Percentiles rank a stretch among this genome's conserved stretches.
Evolutionary conservation across 2,329 filamentous ascomycete genomes (phyloP).

Genomic region (Phoma sp.): DNA sequence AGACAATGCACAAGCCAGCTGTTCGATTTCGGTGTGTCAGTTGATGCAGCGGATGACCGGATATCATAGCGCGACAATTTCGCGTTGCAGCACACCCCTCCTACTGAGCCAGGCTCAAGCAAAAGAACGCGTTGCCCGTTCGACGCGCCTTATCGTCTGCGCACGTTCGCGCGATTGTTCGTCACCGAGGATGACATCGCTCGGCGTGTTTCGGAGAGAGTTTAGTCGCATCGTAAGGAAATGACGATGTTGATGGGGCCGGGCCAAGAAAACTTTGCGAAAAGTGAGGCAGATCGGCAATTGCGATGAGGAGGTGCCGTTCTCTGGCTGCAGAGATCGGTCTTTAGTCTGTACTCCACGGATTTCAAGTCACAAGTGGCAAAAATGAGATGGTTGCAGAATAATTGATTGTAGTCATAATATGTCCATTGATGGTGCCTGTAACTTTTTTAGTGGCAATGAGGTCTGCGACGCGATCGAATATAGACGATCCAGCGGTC

Average conservation of each 20-base stretch:
- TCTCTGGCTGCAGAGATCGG: constrained; percentile 1
- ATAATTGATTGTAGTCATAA: not conserved
- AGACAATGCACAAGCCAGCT: constrained; percentile 4
- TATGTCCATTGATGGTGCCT: constrained; percentile 15
- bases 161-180: constrained; percentile 6
- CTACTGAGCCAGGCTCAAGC: not conserved
- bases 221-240: constrained; percentile 7
- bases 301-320: not conserved
- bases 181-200: not conserved
- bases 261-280: constrained; percentile 13
- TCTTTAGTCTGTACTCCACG: not conserved
- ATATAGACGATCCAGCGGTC: constrained; percentile 45
- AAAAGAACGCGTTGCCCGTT: constrained; percentile 17
- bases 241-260: constrained; percentile 17
- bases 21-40: constrained; percentile 1
- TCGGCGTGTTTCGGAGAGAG: constrained; percentile 11
- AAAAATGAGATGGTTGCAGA: not conserved
- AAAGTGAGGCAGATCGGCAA: constrained; percentile 20
- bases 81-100: constrained; percentile 14
- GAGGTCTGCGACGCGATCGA: constrained; percentile 42
- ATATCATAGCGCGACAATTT: constrained; percentile 12
- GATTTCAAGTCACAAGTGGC: not conserved
- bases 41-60: not conserved
- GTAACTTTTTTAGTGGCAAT: constrained; percentile 20
- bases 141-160: constrained; percentile 11